A percentile compares a stretch with the other conserved stretches of the same genome.
Conservation (phyloP, 192 early-diverging fungal genomes). For the Chytriomyces hyalinus region DNA sequence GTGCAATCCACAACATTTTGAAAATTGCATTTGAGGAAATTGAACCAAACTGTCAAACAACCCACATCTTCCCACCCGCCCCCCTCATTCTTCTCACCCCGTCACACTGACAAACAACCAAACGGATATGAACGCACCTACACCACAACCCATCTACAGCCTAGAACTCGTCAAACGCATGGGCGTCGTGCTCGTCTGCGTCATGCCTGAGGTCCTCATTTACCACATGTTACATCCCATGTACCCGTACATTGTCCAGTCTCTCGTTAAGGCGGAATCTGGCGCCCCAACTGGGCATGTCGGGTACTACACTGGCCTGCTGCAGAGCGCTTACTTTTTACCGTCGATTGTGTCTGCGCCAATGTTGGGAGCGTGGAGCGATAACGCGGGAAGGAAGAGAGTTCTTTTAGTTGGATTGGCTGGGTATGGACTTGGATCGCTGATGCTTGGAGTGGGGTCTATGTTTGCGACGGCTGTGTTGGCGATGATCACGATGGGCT, state of each 20-base stretch:
- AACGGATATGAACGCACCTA: no score
- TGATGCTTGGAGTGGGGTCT: slow-evolving; percentile 37
- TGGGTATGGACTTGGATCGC: slow-evolving; percentile 41
- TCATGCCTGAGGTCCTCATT: slow-evolving; percentile 36
- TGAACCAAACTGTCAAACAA: no score
- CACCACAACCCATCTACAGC: no score
- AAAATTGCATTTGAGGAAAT: no score
- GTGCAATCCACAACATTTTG: no score
- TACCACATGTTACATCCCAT: slow-evolving; percentile 47
- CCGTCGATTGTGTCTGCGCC: slow-evolving; percentile 43
- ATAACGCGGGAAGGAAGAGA: slow-evolving; percentile 33
- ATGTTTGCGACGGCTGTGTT: slow-evolving; percentile 32
- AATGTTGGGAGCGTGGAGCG: slow-evolving; percentile 38
- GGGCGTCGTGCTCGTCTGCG: slow-evolving; percentile 20
- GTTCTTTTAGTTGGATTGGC: slow-evolving; percentile 38
- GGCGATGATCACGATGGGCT: slow-evolving; percentile 36
- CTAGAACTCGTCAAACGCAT: neutral
- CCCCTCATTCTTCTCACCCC: no score
- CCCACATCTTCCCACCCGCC: no score
- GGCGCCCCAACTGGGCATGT: slow-evolving; percentile 5
- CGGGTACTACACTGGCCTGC: slow-evolving; percentile 42
- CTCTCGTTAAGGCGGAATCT: slow-evolving; percentile 6
- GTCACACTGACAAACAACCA: no score
- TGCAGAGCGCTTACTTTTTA: slow-evolving; percentile 40
- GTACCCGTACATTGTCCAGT: slow-evolving; percentile 47